Evolutionary conservation across 164 flowering plant species (phyloP).

Genomic region (Platanus orientalis): DNA sequence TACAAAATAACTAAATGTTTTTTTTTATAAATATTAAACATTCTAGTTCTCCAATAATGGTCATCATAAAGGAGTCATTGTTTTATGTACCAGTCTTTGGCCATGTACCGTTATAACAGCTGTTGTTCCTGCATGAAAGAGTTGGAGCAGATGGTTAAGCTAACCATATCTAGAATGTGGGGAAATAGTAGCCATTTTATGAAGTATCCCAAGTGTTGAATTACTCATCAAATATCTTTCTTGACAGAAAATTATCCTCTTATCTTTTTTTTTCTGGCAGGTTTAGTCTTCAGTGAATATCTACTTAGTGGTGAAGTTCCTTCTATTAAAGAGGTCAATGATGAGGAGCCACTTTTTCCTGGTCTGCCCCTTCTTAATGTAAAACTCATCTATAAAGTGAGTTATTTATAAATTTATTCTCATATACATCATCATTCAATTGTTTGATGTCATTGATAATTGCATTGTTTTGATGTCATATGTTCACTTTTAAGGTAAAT

Average conservation of each 20-base stretch:
- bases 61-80: too few relatives aligned
- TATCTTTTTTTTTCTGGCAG: conserved; percentile 30
- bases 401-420: conserved; percentile 18
- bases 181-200: too few relatives aligned
- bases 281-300: conserved; percentile 93
- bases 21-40: too few relatives aligned
- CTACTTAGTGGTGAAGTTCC: conserved; percentile 90
- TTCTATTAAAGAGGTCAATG: conserved; percentile 81
- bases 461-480: not conserved
- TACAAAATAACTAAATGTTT: too few relatives aligned
- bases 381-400: conserved; percentile 39
- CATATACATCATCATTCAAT: too few relatives aligned
- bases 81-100: too few relatives aligned
- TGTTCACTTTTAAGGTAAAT: not conserved
- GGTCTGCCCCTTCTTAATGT: conserved; percentile 39
- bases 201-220: not conserved
- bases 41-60: too few relatives aligned
- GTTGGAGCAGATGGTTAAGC: too few relatives aligned
- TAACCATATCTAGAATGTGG: too few relatives aligned
- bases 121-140: too few relatives aligned
- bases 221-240: not conserved
- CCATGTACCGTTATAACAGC: too few relatives aligned
- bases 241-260: not conserved
- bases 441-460: not conserved
- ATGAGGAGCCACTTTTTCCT: conserved; percentile 90